Evolutionary conservation across 805 yeast genomes (phyloP), one percentile per base, ranked within the genome.

Genomic region (Scheffersomyces coipomensis): DNA sequence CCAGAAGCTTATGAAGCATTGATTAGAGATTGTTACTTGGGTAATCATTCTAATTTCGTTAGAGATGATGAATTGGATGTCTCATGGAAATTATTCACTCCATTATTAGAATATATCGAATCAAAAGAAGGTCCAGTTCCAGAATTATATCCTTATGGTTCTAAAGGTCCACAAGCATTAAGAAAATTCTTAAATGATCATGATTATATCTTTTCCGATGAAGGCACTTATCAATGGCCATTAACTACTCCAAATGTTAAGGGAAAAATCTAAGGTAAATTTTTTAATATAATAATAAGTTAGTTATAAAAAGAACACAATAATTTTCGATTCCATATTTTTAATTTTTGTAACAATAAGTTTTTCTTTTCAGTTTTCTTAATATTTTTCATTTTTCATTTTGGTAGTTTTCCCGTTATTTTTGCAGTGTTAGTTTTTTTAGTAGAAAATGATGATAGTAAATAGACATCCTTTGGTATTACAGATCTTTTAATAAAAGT

Each of bases 1-100:
- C 98, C 99, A 33, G 97, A 91, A 73, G 98, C 98, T 30, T 93
- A 93, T 65, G 99, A 93, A 72, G 85, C 97, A 1, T 79, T 93
- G 53, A 88, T 93, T 54, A 81, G 95, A 65, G 98, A 93, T 65
- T 86, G 91, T 47, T 66, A 85, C 58, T 76, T 79, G 51, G 98
- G 95, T 41, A 96, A 90, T 66, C 99, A 93, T 68, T 86, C 98
- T 37, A 91, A 91, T 71, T 93, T 93, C 61, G 98, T 93, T 24
- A 84, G 99, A 70, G 97, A 91, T 60, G 99, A 93, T 62, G 99
- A 93, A 71, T 78, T 93, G 58, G 97, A 90, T 40, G 81, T 84
- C 43, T 84, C 95, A 44, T 93, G 99, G 99, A 76, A 75, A 51
- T 71, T 93, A 43, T 93, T 91, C 73, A 93, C 98, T 15, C 98